Evolutionary conservation across 768 basidiomycete species (phyloP), one percentile per base, ranked within the genome.

Genomic region (Tubosaeta sp.): DNA sequence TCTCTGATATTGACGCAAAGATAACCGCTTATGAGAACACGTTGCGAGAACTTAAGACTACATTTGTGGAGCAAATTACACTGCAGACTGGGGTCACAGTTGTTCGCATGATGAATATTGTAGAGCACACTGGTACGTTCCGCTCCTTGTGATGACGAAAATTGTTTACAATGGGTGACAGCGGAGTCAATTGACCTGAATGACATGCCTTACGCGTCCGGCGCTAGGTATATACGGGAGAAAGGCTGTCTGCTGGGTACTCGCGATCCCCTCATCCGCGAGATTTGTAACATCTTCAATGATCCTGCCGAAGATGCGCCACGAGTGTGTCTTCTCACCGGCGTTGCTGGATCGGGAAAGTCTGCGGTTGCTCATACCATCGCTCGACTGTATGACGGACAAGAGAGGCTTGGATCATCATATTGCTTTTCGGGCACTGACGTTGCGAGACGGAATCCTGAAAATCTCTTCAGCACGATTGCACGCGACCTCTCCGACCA

Each of bases 1-100:
- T 48, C n/a, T 35, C 45, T 6, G 47, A 54, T 29, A 32, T 54
- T 42, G 47, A 54, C 34, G 14, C 42, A 21, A 49, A 14, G 35
- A 40, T 54, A 19, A 12, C 8, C 1, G 5, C 8, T 11, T 54
- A 49, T 22, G 43, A 50, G 27, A 46, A 3, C 19, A 49, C 39
- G 29, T 16, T 54, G 3, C 7, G 22, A 19, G 44, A 49, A 25
- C 44, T 50, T 6, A 49, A 46, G 27, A 31, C 12, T 21, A 36
- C 40, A 8, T 43, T 53, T 2, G 24, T 36, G 25, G 41, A 49
- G 12, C 16, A 24, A 2, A 32, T 38, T 30, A 19, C 42, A 10
- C n/a, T 44, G 7, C 16, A 38, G 34, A 21, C 32, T 16, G 35
- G 35, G 10, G 10, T 51, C 36, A 45, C 49, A 7, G 46, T 47